Evolutionary conservation across 140 eudicot species (phyloP).

Genomic region (Cichorium intybus): DNA sequence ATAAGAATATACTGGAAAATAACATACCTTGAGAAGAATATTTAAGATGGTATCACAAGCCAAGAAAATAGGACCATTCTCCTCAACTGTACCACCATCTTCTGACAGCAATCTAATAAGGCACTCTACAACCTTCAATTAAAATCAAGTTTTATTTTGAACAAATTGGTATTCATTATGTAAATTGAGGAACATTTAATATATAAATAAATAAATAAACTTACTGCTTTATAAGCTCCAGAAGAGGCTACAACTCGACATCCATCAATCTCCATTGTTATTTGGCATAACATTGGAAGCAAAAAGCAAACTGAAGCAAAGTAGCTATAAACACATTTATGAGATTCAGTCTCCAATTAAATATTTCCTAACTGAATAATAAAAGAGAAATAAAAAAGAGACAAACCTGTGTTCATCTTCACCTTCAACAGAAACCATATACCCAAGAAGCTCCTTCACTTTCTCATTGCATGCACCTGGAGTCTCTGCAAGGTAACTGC

Average conservation of each 20-base stretch:
- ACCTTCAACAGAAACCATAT: constrained; percentile 82
- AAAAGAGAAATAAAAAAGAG: background rate
- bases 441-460: constrained; percentile 67
- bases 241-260: constrained; percentile 54
- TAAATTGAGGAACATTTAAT: background rate
- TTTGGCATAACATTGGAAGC: constrained; percentile 93
- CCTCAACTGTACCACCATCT: constrained; percentile 41
- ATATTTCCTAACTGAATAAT: background rate
- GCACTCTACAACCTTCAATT: constrained; percentile 62
- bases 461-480: constrained; percentile 76
- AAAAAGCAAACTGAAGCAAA: constrained; percentile 72
- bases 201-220: constrained; percentile 19
- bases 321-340: constrained; percentile 41
- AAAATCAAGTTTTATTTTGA: background rate
- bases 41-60: constrained; percentile 92
- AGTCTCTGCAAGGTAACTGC: constrained; percentile 91
- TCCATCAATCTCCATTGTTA: constrained; percentile 72
- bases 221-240: constrained; percentile 73
- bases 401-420: constrained; percentile 76
- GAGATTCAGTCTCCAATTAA: constrained; percentile 11
- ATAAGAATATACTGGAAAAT: background rate
- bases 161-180: background rate
- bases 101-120: constrained; percentile 51
- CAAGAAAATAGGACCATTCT: constrained; percentile 60
- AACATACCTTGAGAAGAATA: constrained; percentile 67